phyloP scores from a whole-genome alignment of 164 flowering plant species.

The Aristolochia contorta region DNA sequence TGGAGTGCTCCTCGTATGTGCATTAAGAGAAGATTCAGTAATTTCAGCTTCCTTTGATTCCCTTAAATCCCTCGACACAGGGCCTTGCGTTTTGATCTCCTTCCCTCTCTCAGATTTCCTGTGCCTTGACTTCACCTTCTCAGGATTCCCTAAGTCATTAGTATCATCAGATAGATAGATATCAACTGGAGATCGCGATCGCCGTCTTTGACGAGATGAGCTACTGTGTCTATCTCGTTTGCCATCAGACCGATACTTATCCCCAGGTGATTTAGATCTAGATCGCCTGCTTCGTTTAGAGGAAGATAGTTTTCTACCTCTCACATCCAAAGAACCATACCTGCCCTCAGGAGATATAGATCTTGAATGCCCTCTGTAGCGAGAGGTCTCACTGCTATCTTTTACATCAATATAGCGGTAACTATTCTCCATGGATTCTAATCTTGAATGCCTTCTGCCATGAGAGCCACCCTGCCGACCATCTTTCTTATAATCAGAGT shows the following conservation, averaged over 20 bases:
- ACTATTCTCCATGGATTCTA: not conserved
- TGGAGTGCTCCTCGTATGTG: not conserved
- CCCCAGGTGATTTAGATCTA: not conserved
- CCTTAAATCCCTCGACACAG: too few relatives aligned
- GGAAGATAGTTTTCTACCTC: not conserved
- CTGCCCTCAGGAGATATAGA: not conserved
- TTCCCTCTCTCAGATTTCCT: not conserved
- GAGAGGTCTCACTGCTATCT: not conserved
- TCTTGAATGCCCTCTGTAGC: not conserved
- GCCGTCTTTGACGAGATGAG: not conserved
- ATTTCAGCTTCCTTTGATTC: not conserved
- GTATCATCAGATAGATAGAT: not conserved
- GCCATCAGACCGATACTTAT: not conserved
- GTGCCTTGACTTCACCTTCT: not conserved
- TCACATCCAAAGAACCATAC: not conserved
- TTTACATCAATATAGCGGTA: not conserved
- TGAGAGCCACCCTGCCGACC: not conserved
- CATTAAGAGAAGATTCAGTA: not conserved
- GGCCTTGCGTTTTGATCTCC: not conserved
- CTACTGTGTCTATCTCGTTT: not conserved
- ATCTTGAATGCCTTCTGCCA: not conserved
- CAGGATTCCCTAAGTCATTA: not conserved
- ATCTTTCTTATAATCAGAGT: not conserved
- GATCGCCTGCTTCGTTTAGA: not conserved
- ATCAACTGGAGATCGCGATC: not conserved